phyloP scores from a whole-genome alignment of 805 yeast genomes.

The Nakazawaea populi region DNA sequence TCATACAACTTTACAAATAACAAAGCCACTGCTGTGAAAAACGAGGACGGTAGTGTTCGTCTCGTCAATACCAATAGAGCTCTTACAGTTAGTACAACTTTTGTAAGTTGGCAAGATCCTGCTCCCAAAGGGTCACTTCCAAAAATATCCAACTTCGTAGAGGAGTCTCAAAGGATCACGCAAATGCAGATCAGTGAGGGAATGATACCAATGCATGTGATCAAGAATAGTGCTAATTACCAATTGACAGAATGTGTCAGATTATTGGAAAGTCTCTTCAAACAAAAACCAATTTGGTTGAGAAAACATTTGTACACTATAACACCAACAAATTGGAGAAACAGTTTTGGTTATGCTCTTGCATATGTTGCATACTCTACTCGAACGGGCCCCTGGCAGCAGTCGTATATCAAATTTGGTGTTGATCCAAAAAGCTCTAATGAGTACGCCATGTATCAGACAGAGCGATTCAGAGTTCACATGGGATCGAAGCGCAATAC shows the following conservation, averaged over 20 bases:
- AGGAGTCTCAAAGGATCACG: slow-evolving; percentile 27
- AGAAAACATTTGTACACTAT: slow-evolving; percentile 62
- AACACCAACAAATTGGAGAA: slow-evolving; percentile 39
- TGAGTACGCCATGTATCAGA: slow-evolving; percentile 62
- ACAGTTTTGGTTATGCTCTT: slow-evolving; percentile 62
- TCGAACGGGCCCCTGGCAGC: slow-evolving; percentile 93
- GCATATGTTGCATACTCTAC: slow-evolving; percentile 81
- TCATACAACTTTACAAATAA: slow-evolving; percentile 75
- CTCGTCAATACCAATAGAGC: slow-evolving; percentile 39
- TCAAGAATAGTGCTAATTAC: slow-evolving; percentile 7
- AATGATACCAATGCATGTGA: background rate
- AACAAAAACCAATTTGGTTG: slow-evolving; percentile 77
- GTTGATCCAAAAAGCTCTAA: slow-evolving; percentile 62
- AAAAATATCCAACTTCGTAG: slow-evolving; percentile 40
- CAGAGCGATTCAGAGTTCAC: slow-evolving; percentile 69
- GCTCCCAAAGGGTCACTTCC: slow-evolving; percentile 47
- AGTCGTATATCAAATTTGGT: slow-evolving; percentile 74
- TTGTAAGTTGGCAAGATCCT: slow-evolving; percentile 40
- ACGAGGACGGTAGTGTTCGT: slow-evolving; percentile 48
- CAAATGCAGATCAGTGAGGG: slow-evolving; percentile 19
- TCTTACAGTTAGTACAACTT: slow-evolving; percentile 43
- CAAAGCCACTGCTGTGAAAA: slow-evolving; percentile 43
- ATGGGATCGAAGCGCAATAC: slow-evolving; percentile 16
- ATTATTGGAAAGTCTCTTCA: slow-evolving; percentile 45
- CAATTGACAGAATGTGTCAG: slow-evolving; percentile 38